Base-by-base conservation (phyloP, 371 early-diverging fungal species). In the Coemansia sp. region DNA sequence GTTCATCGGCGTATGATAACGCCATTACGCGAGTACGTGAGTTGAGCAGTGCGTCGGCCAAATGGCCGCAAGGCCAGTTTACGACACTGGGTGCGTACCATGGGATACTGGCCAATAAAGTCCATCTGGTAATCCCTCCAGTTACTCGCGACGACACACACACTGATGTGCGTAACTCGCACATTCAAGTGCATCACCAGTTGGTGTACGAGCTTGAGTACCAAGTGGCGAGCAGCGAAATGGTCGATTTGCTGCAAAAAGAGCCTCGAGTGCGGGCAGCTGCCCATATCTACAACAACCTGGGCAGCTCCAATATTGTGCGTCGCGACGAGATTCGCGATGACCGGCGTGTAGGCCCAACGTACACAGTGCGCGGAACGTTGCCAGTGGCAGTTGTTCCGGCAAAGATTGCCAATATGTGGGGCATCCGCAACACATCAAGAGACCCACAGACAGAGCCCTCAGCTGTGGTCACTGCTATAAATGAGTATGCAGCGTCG, bases 111-210 rank as follows among this genome's bases (percentile, higher is more conserved):
- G 31, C 47, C 0, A 53, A 54, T 13, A 51, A 57, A 29, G 39
- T 59, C 13, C 53, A 37, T 5, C 21, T 74, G 29, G 13, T 18
- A 4, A 53, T 74, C 0, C 52, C 74, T 5, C 51, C 47, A 0
- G 34, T 21, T 16, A 24, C 22, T 4, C n/a, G n/a, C 16, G 18
- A 27, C 13, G 37, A 18, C 13, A 45, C 58, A 40, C 62, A 62
- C 14, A 18, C 71, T 3, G 67, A 70, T 18, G 59, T 63, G 47
- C 64, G 71, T 42, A 75, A 75, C 61, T 75, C 71, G 57, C 75
- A 75, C 39, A 63, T 75, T 37, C 75, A 75, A 39, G 47, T 75
- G 1, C 75, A 71, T 42, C 75, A 75, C 61, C 75, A 75, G 64
- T 63, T 75, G n/a, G 66, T 61, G 29, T 75, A 75, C 40, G 64